Evolutionary conservation across 805 yeast species (phyloP).

Genomic region (Saccharomyces kudriavzevii): DNA sequence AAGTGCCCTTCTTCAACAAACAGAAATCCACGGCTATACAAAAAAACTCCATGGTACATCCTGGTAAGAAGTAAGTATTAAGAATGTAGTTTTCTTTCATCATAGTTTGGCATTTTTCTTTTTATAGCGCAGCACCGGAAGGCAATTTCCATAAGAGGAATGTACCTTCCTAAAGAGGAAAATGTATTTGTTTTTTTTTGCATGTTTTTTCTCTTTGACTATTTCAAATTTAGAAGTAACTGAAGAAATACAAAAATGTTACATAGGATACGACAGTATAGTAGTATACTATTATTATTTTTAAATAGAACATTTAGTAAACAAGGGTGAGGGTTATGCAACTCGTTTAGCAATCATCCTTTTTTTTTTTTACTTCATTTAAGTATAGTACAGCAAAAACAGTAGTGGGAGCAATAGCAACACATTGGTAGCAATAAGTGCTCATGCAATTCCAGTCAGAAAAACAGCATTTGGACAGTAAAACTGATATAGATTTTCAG

Average conservation of each 20-base stretch:
- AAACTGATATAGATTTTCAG: neutral
- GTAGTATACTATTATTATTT: neutral
- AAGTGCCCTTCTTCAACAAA: slow-evolving; percentile 52
- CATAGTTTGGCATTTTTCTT: neutral
- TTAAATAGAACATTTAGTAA: neutral
- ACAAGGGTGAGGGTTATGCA: neutral
- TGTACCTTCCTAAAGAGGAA: neutral
- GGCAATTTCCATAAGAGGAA: neutral
- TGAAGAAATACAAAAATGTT: neutral
- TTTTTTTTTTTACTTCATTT: neutral
- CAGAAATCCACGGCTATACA: slow-evolving; percentile 55
- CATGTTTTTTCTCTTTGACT: neutral
- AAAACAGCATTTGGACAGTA: neutral
- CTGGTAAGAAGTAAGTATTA: slow-evolving; percentile 19
- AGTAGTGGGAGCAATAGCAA: neutral
- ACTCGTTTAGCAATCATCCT: neutral
- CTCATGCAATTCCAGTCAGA: neutral
- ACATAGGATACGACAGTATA: neutral
- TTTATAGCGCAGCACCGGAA: neutral
- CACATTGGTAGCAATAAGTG: neutral
- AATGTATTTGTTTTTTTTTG: neutral
- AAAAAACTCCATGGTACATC: slow-evolving; percentile 50
- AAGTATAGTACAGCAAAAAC: neutral
- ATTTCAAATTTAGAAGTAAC: neutral
- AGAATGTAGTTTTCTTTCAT: neutral